Evolutionary conservation across 1,139 yeast species (phyloP), one percentile per base, ranked within the genome.

Genomic region (Yamadazyma trypodendri): DNA sequence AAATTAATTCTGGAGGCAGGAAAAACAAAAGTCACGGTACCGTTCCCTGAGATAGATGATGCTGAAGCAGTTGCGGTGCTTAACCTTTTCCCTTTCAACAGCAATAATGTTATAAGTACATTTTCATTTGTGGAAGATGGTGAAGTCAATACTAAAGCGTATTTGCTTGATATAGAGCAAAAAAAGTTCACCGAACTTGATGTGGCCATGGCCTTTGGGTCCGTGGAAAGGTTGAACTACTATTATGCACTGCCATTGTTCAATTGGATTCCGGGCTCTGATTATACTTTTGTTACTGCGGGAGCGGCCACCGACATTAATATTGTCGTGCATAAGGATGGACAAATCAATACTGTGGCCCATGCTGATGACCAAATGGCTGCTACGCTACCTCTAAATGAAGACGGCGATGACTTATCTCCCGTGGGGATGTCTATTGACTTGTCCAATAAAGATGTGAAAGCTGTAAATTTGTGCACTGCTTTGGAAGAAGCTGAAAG

Each of bases 351-450:
- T 6, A 45, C 58, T 12, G 56, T 69, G 30, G 61, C 55, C 25
- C 79, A 81, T 16, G 58, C 73, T 3, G 85, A 83, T 48, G 96
- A 88, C 52, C 66, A 81, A 3, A 78, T 77, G 46, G 71, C 85
- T 37, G 92, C 95, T 0, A 74, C 76, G 11, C 66, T 86, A 45
- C 95, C 96, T 1, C 65, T 86, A 46, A 77, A 76, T 53, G 81
- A 77, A 12, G 81, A 72, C 0, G 78, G 75, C 28, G 83, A 77
- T 35, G 95, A 86, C 52, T 74, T 84, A 5, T 75, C 85, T 2
- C 80, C 90, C 0, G 63, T 84, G 15, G 96, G 96, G 2, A 49
- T 84, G 24, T 79, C 76, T 0, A 37, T 86, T 3, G 95, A 86
- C 53, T 51, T 80, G 12, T 62, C 73, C 6, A 63, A 77, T 4